Base-by-base conservation (phyloP, 495 filamentous ascomycete species). In the Bathelium albidoporum region DNA sequence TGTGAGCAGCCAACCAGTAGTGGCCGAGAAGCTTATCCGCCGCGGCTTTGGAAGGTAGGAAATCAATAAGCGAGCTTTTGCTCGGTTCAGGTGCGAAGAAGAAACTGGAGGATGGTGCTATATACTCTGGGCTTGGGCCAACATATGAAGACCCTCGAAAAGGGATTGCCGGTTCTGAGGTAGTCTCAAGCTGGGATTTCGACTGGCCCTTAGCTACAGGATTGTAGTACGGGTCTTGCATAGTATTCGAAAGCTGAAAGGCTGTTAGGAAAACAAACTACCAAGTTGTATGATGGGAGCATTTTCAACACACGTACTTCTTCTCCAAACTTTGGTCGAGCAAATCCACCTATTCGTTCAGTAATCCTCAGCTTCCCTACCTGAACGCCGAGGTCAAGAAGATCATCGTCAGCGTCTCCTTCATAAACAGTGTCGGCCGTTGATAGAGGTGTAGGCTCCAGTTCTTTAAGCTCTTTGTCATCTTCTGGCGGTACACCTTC, bases 311-410 rank as follows among this genome's bases (percentile, higher is more conserved):
- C 62, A 59, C 74, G 70, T 75, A 88, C 82, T 79, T 89, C 87
- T 74, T 88, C 84, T 1, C 80, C 76, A 63, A 90, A 80, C 63
- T 85, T 80, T 18, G 87, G 79, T 26, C 79, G 70, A 20, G 77
- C 76, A 58, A 72, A 71, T 1, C 79, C 78, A 14, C 88, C 88
- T 67, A 90, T 84, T 22, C 87, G 79, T 68, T 90, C 88, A 0
- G 83, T 88, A 39, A 91, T 84, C 60, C 86, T 79, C 63, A 70
- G 61, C 44, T 81, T 85, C 9, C 88, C 87, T 61, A 90, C 76
- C 63, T 80, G 79, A 53, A 90, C 79, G 4, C 88, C 88, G 22
- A 90, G 73, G 70, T 91, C 88, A 61, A 85, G 77, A 18, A 89
- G 70, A 59, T 89, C 85, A 64, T 87, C 83, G 64, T 86, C 74